Conservation (phyloP, 1,139 yeast genomes). For the Ogataea hybrid region DNA sequence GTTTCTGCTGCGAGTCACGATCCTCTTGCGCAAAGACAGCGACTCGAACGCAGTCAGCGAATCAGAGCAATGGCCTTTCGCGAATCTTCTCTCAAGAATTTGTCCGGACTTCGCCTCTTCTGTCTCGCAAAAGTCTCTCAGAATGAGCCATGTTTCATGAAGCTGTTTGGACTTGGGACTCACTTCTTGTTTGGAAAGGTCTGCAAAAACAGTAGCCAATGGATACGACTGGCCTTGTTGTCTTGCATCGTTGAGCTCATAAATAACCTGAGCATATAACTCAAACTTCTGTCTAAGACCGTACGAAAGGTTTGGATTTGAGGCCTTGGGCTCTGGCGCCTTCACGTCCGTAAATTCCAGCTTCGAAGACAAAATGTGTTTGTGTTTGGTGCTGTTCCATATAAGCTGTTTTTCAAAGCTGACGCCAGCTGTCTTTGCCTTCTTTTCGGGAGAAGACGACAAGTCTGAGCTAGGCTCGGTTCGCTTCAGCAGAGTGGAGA, state of each 20-base stretch:
- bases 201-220: conserved; percentile 51
- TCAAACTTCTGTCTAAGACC: conserved; percentile 58
- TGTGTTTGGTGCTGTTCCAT: conserved; percentile 29
- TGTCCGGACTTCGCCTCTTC: conserved; percentile 14
- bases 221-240: conserved; percentile 50
- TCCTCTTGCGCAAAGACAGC: conserved; percentile 42
- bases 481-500: conserved; percentile 45
- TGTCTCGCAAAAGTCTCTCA: conserved; percentile 29
- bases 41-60: conserved; percentile 33
- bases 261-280: conserved; percentile 67
- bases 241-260: conserved; percentile 68
- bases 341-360: conserved; percentile 31
- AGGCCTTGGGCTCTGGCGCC: conserved; percentile 21
- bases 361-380: conserved; percentile 29
- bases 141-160: conserved; percentile 61
- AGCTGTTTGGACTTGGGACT: conserved; percentile 64
- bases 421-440: conserved; percentile 17
- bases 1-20: conserved; percentile 54
- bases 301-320: conserved; percentile 33
- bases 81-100: conserved; percentile 48
- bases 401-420: conserved; percentile 23
- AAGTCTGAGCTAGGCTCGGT: conserved; percentile 18
- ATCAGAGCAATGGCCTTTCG: conserved; percentile 34
- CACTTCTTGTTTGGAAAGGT: conserved; percentile 46
- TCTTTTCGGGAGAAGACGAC: conserved; percentile 19